These are phyloP conservation scores for Xerocomellus intermedius DNA, from an alignment of 768 basidiomycete genomes.

Conservation along the genomic window DNA sequence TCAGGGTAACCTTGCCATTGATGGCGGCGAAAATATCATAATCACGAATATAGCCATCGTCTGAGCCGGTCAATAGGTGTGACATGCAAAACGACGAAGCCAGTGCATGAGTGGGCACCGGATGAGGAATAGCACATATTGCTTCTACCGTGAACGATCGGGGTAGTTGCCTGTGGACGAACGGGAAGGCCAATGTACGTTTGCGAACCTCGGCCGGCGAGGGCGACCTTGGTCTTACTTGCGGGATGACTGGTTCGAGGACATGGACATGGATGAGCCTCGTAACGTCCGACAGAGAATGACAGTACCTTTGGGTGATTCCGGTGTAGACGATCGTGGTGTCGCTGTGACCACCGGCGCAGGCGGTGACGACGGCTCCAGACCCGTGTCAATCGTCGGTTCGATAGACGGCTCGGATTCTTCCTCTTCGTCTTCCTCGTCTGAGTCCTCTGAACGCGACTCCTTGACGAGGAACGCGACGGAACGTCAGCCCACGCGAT, in stretches of 20 bases:
- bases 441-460: constrained; percentile 58
- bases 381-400: constrained; percentile 29
- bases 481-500: constrained; percentile 4
- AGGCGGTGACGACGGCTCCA: constrained; percentile 29
- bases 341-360: constrained; percentile 26
- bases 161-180: constrained; percentile 35
- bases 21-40: constrained; percentile 89
- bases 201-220: constrained; percentile 59
- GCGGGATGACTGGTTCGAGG: constrained; percentile 16
- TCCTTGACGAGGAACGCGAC: constrained; percentile 38
- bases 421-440: constrained; percentile 54
- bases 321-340: constrained; percentile 29
- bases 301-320: constrained; percentile 35
- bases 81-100: constrained; percentile 84
- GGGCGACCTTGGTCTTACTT: constrained; percentile 40
- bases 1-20: constrained; percentile 84
- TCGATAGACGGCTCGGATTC: constrained; percentile 41
- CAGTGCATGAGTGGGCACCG: constrained; percentile 83
- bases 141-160: constrained; percentile 85
- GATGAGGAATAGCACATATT: constrained; percentile 87
- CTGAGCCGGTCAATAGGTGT: constrained; percentile 85
- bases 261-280: constrained; percentile 22
- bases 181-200: constrained; percentile 38
- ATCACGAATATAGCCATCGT: constrained; percentile 90
- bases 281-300: not conserved